Evolutionary conservation across 169 alveolate species (phyloP).

Genomic region (Cryptosporidium meleagridis): DNA sequence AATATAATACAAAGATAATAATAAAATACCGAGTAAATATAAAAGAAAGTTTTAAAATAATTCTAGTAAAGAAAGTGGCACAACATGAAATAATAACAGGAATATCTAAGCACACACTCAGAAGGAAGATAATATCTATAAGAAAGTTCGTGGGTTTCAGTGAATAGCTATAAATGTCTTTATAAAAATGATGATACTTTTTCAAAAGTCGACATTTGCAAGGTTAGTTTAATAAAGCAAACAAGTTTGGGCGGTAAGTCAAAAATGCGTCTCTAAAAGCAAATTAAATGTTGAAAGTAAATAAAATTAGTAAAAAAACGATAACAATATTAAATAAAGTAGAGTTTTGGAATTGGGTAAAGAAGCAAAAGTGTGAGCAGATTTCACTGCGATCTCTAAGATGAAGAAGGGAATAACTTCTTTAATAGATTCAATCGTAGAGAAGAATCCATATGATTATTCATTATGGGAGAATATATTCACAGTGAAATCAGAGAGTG

Average conservation of each 20-base stretch:
- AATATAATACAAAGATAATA: no score
- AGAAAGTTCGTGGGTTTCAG: background rate
- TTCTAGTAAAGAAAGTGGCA: no score
- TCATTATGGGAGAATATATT: conserved; percentile 68
- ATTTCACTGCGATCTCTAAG: conserved; percentile 1
- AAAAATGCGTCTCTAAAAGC: conserved; percentile 10
- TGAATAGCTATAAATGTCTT: background rate
- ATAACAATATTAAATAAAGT: background rate
- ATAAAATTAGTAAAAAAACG: background rate
- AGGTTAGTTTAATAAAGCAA: background rate
- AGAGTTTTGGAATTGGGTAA: background rate
- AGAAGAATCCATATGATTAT: conserved; percentile 68
- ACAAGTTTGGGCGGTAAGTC: conserved; percentile 3
- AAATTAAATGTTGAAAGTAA: background rate
- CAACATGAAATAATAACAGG: no score
- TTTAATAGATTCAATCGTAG: conserved; percentile 64
- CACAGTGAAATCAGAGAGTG: conserved; percentile 65
- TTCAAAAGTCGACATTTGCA: background rate
- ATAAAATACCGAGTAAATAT: no score
- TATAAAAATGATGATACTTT: background rate
- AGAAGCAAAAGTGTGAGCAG: background rate
- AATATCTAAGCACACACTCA: background rate
- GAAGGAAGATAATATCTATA: no score
- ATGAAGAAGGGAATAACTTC: conserved; percentile 66
- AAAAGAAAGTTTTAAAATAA: no score